Evolutionary conservation across 352 stramenopile species (phyloP), one percentile per base, ranked within the genome.

Genomic region (Phytophthora crassamura): DNA sequence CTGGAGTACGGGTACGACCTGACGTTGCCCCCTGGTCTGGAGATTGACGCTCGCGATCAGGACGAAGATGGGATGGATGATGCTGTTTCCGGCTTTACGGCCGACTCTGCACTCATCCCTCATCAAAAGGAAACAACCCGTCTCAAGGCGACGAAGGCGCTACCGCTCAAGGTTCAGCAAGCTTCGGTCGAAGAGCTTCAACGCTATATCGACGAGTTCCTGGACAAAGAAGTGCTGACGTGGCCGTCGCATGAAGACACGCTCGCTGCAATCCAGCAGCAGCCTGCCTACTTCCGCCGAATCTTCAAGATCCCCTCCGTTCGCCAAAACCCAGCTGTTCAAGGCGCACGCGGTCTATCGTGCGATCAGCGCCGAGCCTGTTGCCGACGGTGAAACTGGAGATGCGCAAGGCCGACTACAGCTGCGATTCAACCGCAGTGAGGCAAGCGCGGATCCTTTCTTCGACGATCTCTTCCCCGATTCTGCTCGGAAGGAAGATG

Each of bases 251-350:
- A 54, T n/a, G 47, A 54, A 1, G 47, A 54, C 9, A 12, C 18
- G 30, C 33, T 54, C 1, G 47, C 47, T 11, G 33, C 47, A 25
- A 40, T 54, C 16, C 47, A 54, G n/a, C 32, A 32, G 7, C 47
- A 54, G 9, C 47, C 47, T 5, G 30, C 47, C 10, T 54, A 54
- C 33, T 54, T 54, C 16, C 30, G 47, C 10, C 15, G 47, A 10
- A 33, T 54, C 11, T 54, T 43, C 47, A 9, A 10, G 16, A 3
- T 43, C 6, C 15, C 32, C 9, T 12, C 10, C 1, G 39, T 10
- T 20, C 4, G 30, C 0, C 15, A 14, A 38, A 42, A 1, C 4
- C 6, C 18, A 43, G 16, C 10, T 32, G 16, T 20, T 18, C 6
- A 15, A 16, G 8, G 5, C 18, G 7, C 47, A 54, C 33, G 47